Base-by-base conservation (phyloP, 768 basidiomycete genomes). In the Boletus barrowsii region DNA sequence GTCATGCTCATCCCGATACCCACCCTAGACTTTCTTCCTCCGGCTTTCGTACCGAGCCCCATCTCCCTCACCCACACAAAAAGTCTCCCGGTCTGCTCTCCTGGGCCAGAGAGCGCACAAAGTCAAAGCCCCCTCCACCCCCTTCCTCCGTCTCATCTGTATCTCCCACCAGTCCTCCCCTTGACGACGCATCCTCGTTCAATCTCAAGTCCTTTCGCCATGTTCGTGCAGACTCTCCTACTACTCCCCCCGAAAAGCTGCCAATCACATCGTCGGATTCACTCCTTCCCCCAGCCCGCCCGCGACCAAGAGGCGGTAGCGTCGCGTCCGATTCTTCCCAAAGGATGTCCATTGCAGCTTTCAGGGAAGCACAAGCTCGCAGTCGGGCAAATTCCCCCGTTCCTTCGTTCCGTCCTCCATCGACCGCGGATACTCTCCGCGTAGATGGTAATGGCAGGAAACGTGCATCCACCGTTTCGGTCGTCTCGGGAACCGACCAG, bases 281-380 rank as follows among this genome's bases (percentile, higher is more conserved):
- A 1, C 55, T 65, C n/a, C 69, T 73, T 1, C 75, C 81, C 5
- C 70, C 75, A 11, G 73, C 66, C 6, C 63, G 63, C 8, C 65
- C 79, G 18, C 79, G 85, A 2, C 80, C 83, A 15, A 79, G 88
- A 60, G 81, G 77, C 20, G 72, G 75, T 42, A 86, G 86, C 67
- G 61, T 76, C 56, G 78, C 79, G 17, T 86, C 86, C 4, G 85
- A 88, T 39, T 75, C 82, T 6, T 83, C 84, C 2, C 88, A 88
- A 57, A 80, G 87, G 49, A 90, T 91, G 24, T 87, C 87, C 9
- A 84, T 91, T 32, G 89, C 87, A 3, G 89, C 89, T 3, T 91
- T 91, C 65, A 81, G 86, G 50, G 88, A 90, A 73, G 87, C 81
- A 18, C 86, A 88, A 52, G 85, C 87, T 5, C 74, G 87, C 40